Evolutionary conservation across 2,329 filamentous ascomycete species (phyloP).

Genomic region (Huntiella abstrusa): DNA sequence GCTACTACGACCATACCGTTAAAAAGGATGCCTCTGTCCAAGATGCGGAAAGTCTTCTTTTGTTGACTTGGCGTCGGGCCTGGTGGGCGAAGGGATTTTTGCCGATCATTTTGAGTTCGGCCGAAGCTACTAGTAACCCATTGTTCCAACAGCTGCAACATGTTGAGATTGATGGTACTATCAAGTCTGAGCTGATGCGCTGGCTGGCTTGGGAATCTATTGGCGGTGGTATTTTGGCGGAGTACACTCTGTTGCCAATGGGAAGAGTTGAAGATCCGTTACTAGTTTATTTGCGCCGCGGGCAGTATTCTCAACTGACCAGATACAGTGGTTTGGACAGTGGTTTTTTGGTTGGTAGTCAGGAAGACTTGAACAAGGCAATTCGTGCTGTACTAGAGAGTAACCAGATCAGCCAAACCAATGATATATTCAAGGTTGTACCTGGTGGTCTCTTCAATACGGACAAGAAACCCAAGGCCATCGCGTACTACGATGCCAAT

Average conservation of each 20-base stretch:
- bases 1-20: constrained; percentile 61
- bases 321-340: constrained; percentile 53
- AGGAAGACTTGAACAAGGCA: constrained; percentile 41
- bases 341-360: constrained; percentile 55
- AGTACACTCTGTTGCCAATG: constrained; percentile 75
- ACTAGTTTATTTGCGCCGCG: constrained; percentile 53
- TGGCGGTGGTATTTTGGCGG: constrained; percentile 62
- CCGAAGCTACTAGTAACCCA: constrained; percentile 69
- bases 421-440: constrained; percentile 44
- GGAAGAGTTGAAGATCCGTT: constrained; percentile 52
- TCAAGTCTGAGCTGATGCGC: constrained; percentile 55
- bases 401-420: constrained; percentile 34
- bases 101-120: constrained; percentile 60
- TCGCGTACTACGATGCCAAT: constrained; percentile 59
- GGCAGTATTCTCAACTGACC: constrained; percentile 54
- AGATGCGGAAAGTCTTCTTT: constrained; percentile 57
- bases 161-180: constrained; percentile 35
- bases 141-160: constrained; percentile 52
- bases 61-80: constrained; percentile 75
- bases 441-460: constrained; percentile 40
- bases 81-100: constrained; percentile 93
- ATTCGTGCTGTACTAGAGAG: constrained; percentile 41
- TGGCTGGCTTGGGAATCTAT: constrained; percentile 92
- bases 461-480: constrained; percentile 43
- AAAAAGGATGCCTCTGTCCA: constrained; percentile 43